Evolutionary conservation across 2,329 filamentous ascomycete species (phyloP), one percentile per base, ranked within the genome.

Genomic region (Arthrobotrys musiformis): DNA sequence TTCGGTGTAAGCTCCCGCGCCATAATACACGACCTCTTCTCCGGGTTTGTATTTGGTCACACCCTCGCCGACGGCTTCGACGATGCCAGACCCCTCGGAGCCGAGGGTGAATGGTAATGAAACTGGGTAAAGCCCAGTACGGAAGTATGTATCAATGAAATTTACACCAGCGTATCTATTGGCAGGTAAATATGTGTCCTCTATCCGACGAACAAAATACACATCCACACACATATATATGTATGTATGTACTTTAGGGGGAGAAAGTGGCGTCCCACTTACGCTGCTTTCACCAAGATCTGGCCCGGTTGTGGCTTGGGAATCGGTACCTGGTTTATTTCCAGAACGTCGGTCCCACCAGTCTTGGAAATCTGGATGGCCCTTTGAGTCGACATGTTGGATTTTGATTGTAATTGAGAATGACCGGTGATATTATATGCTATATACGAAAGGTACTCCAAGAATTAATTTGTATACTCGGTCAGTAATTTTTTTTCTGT

Each of bases 61-160:
- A 19, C 87, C 87, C 13, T 87, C 83, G 19, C 89, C 89, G 1
- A 88, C 81, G 28, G 90, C 86, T 44, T 90, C 89, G 79, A 97
- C 85, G 44, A 87, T 89, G 77, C 94, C 93, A 72, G 89, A 88
- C 74, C 87, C 92, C 85, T 97, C 94, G 81, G 91, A 90, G 78
- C 94, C 93, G 19, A 94, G 90, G 61, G 90, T 90, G 81, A 92
- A 88, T 3, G 93, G 94, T 80, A 92, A 89, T 0, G 91, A 87
- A 0, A 90, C 85, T 9, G 86, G 85, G 86, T 97, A 97, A 61
- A 97, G 88, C 9, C 94, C 94, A 11, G 88, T 89, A 82, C 94
- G 93, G 88, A 94, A 96, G 85, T 97, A 97, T 86, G 88, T 97
- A 84, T 97, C 94, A 81, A 97, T 96, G 85, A 88, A 97, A 85